Conservation (phyloP, 2,329 filamentous ascomycete species). For the Aspergillus sp. region DNA sequence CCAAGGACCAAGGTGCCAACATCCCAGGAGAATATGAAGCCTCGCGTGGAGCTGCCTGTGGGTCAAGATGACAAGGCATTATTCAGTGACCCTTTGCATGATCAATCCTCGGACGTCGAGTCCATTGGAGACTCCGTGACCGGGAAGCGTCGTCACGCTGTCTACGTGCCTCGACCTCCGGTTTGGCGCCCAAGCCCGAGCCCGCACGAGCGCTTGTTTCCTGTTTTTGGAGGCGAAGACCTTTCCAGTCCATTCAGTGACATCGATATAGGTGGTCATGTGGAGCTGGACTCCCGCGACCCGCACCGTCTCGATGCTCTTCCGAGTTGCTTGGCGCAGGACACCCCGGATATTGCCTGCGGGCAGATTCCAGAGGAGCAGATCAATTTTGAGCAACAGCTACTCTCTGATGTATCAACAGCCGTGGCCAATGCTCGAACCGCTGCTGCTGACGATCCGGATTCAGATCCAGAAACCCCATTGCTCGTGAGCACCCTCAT, state of each 20-base stretch:
- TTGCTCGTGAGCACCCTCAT: constrained; percentile 5
- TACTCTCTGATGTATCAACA: constrained; percentile 1
- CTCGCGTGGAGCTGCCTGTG: not conserved
- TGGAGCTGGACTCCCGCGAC: not conserved
- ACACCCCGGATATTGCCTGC: not conserved
- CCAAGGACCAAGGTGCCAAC: not conserved
- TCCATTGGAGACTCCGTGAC: constrained; percentile 15
- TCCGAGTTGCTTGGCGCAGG: not conserved
- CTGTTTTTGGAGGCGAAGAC: not conserved
- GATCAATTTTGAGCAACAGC: not conserved
- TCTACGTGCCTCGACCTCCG: constrained; percentile 25
- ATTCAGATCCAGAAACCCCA: constrained; percentile 6
- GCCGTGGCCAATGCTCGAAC: constrained; percentile 1
- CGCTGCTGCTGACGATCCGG: constrained; percentile 1
- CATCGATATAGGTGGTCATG: not conserved
- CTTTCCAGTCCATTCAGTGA: not conserved
- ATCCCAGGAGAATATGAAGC: not conserved
- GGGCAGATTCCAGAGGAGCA: not conserved
- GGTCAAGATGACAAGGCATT: not conserved
- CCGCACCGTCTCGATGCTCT: not conserved
- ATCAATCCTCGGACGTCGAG: constrained; percentile 6
- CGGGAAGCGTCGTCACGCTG: constrained; percentile 20
- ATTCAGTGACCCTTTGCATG: constrained; percentile 3
- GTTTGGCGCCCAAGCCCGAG: constrained; percentile 16
- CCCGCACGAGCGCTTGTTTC: not conserved